A percentile compares a stretch with the other conserved stretches of the same genome.
phyloP scores from a whole-genome alignment of 1,284 basidiomycete species.

The Rhodotorula mucilaginosa region DNA sequence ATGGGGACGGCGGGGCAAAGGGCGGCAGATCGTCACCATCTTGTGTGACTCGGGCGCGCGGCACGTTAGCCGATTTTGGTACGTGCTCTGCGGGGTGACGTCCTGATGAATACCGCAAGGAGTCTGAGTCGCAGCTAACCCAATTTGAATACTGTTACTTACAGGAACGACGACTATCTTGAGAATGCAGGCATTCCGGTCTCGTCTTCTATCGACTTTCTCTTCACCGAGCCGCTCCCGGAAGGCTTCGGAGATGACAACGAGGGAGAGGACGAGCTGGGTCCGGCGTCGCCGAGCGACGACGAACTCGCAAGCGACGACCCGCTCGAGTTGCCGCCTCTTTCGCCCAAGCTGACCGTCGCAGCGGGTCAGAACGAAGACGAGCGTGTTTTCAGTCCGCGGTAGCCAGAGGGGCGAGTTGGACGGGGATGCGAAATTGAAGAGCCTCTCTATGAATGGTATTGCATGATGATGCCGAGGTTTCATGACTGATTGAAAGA shows the following conservation, averaged over 20 bases:
- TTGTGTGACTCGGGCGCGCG: conserved; percentile 43
- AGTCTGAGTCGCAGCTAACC: too few species aligned
- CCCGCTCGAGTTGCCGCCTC: conserved; percentile 17
- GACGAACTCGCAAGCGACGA: conserved; percentile 19
- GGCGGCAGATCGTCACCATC: conserved; percentile 19
- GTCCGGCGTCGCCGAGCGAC: neutral
- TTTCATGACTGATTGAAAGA: conserved; percentile 14
- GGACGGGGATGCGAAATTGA: neutral
- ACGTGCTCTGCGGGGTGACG: neutral
- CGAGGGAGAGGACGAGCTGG: neutral
- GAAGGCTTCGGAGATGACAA: too few species aligned
- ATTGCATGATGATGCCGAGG: neutral
- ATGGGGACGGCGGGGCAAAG: conserved; percentile 47
- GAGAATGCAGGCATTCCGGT: conserved; percentile 19
- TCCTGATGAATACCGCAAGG: too few species aligned
- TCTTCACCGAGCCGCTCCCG: conserved; percentile 10
- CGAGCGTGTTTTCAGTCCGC: neutral
- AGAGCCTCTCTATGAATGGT: neutral
- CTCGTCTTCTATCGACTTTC: conserved; percentile 19
- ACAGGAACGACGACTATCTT: conserved; percentile 40
- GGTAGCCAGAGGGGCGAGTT: neutral
- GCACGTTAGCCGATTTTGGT: conserved; percentile 44
- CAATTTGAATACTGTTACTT: rapidly evolving
- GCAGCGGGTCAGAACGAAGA: neutral
- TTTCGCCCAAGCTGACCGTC: neutral